Conservation (phyloP, 768 basidiomycete genomes). For the Hygrocybe punicea region DNA sequence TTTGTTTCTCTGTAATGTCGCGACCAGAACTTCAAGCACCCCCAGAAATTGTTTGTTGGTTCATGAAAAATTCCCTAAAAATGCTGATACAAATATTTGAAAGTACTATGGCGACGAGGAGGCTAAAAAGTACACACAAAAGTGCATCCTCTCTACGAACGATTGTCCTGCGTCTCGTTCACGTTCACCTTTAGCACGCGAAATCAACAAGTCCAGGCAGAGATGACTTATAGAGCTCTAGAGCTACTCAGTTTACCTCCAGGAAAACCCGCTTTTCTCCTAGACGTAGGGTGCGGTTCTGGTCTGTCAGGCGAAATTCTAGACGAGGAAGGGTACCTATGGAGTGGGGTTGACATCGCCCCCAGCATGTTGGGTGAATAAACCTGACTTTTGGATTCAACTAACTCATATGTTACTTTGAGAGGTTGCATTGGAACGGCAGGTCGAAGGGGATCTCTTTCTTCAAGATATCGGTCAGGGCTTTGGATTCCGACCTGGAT, state of each 20-base stretch:
- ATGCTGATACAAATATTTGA: constrained; percentile 8
- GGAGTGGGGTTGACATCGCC: constrained; percentile 92
- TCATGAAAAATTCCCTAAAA: neutral
- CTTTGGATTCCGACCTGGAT: constrained; percentile 93
- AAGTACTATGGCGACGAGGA: constrained; percentile 97
- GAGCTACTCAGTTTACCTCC: constrained; percentile 83
- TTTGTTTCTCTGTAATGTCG: constrained; percentile 54
- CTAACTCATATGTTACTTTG: constrained; percentile 2
- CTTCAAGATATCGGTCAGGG: constrained; percentile 98
- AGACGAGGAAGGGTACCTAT: constrained; percentile 88
- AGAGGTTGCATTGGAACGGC: constrained; percentile 95
- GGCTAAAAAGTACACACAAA: constrained; percentile 95
- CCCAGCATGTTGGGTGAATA: constrained; percentile 93
- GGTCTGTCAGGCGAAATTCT: constrained; percentile 95
- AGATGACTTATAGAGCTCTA: constrained; percentile 95
- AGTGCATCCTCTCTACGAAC: constrained; percentile 47
- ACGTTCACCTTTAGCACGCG: constrained; percentile 60
- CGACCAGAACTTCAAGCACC: constrained; percentile 86
- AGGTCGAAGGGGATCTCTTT: constrained; percentile 95
- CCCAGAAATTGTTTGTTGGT: constrained; percentile 75
- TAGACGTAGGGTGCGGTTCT: constrained; percentile 98
- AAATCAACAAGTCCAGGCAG: constrained; percentile 93
- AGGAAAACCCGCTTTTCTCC: constrained; percentile 75
- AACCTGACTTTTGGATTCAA: neutral
- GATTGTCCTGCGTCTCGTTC: constrained; percentile 16